Evolutionary conservation across 805 yeast genomes (phyloP), one percentile per base, ranked within the genome.

Genomic region (Suhomyces xylopsoci): DNA sequence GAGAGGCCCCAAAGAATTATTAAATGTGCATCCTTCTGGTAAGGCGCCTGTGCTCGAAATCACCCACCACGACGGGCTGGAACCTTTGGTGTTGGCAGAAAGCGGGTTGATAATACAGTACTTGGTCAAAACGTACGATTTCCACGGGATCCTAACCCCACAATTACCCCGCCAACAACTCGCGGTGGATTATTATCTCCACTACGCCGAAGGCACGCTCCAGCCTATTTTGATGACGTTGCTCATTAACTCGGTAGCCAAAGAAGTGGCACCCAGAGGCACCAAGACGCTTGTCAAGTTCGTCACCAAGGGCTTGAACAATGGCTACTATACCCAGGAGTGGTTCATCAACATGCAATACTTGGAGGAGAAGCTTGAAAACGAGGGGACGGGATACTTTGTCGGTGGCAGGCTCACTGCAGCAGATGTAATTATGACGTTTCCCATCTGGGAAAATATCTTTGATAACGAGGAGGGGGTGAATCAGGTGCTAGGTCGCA

Each of bases 141-240:
- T 66, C 14, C 46, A 64, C 30, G 44, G 62, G 24, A 45, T 66
- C 1, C 55, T 74, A 10, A 61, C 60, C 22, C 72, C 76, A 0
- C 30, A 48, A 0, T 57, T 56, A 34, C 51, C 52, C 62, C 20
- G 58, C 62, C 2, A 63, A 71, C 14, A 68, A 63, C 19, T 67
- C 83, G 49, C 62, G 41, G 77, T 81, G 34, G 80, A 79, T 53
- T 85, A 79, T 62, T 83, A 69, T 56, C 65, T 81, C 43, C 82
- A 81, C 60, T 82, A 79, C 58, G 64, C 80, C n/a, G 93, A 87
- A 65, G 88, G 84, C 0, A 76, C 88, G 20, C 62, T 87, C 15
- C 84, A 81, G 62, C 81, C 82, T 5, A 67, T 73, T 7, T 63
- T 80, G 50, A 70, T 74, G 30, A 55, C 71, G 3, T 59, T 70